Evolutionary conservation across 1,284 basidiomycete genomes (phyloP), one percentile per base, ranked within the genome.

Genomic region (Ustilago trichophora): DNA sequence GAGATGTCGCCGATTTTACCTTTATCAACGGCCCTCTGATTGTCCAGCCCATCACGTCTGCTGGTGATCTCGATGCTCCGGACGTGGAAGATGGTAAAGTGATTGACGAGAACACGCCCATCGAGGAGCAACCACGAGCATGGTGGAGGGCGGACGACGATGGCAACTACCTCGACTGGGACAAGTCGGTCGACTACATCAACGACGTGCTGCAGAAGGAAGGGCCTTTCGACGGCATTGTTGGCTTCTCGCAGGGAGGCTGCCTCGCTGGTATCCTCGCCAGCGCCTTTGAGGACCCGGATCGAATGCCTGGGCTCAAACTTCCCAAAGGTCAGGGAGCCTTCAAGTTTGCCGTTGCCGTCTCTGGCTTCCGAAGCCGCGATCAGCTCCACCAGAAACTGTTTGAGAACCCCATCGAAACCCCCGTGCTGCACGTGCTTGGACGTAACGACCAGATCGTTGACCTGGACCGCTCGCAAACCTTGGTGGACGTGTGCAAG

Each of bases 51-150:
- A 75, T 80, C 41, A 67, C 68, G n/a, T 51, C 57, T 13, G 59
- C 65, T 12, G 57, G 64, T n/a, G 63, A 65, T 26, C 56, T 76
- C 24, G 76, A 77, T 38, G 63, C 72, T 15, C 75, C 73, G 3
- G 73, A 75, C 13, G 53, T 45, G 7, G 49, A 60, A n/a, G 70
- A 72, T 16, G 64, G 56, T 25, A 65, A 68, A 25, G 13, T 42
- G 12, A 49, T 75, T 9, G 71, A 72, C 51, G 75, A 77, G 21
- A 38, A 43, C 26, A 69, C 73, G 6, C 79, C 78, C 6, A 51
- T 77, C 33, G 79, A 81, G 40, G 72, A 80, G 55, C 77, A 80
- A 56, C 75, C 77, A 19, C 55, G 78, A 10, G 76, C 75, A 4
- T 81, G 79, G 79, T 81, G 76, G 75, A 51, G 56, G n/a, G 57